Evolutionary conservation across 495 filamentous ascomycete species (phyloP), one percentile per base, ranked within the genome.

Genomic region (Lophiostoma macrostomum): DNA sequence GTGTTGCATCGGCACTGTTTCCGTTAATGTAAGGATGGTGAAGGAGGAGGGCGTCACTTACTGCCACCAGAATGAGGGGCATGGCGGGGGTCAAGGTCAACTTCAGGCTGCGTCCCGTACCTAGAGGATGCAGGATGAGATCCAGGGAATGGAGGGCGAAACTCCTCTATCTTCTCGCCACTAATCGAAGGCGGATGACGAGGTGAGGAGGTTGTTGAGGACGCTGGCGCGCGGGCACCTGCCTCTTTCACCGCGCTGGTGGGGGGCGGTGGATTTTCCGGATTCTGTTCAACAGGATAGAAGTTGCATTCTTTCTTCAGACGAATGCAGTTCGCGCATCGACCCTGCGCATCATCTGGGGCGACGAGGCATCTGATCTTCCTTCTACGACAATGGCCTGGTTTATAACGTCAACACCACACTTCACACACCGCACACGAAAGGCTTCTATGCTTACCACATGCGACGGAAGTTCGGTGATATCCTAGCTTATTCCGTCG

Each of bases 281-380:
- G 81, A 18, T 84, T 84, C 69, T 91, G 88, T 50, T 96, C 90
- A 23, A 96, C 91, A 10, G 91, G 88, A 65, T 83, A 88, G 73
- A 96, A 98, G 65, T 87, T 86, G 69, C 93, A 98, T 50, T 95
- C 90, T 69, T 95, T 97, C 66, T 94, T 91, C 67, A 98, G 76
- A 41, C 89, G 85, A 59, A 97, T 96, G 72, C 93, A 98, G 71
- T 96, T 95, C 51, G 87, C 85, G 69, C 93, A 98, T 53, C 93
- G 85, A 41, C 87, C 86, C 63, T 90, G 81, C 12, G 80, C 69
- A 65, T 97, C 91, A 57, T 86, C 84, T 40, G 75, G 73, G 60
- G 87, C 82, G 32, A 90, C 78, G 38, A 96, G 79, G 72, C 93
- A 98, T 69, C 93, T 78, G 56, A 98, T 98, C 71, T 98, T 98